Evolutionary conservation across 1,139 yeast species (phyloP), one percentile per base, ranked within the genome.

Genomic region (Entelexis paramagnoliae): DNA sequence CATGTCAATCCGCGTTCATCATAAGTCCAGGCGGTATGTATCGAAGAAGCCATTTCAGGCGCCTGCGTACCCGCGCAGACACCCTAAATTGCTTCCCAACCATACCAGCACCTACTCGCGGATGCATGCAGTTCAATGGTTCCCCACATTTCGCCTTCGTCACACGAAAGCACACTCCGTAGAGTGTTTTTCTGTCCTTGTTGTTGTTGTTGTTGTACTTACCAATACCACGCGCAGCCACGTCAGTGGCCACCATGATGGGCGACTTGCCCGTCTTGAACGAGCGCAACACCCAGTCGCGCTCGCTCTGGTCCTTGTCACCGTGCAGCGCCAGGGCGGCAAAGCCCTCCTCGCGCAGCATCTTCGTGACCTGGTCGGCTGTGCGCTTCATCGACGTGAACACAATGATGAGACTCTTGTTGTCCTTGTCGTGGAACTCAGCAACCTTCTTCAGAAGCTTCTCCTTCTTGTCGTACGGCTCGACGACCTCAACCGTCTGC

Each of bases 261-360:
- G 96, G 96, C 53, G 94, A 81, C 68, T 82, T 83, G 62, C 97
- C 97, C 56, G 80, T 68, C 77, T 83, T 85, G 76, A 91, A 91
- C 72, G 91, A 96, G 62, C 75, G 77, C 71, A 91, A 76, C 62
- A 91, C 98, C 97, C 97, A 91, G 72, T 91, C 98, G 77, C 98
- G 89, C 73, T 91, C 98, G 67, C 81, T 79, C 75, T 91, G 98
- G 64, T 84, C 88, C 72, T 91, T 91, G 72, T 93, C 99, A 75
- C 99, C 99, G 69, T 91, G 98, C 66, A 91, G 88, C 65, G 98
- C 96, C 69, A 91, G 78, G 51, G 98, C 98, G 60, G 96, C 96
- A 95, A 96, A 91, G 58, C 98, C 98, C 65, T 91, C 97, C 62
- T 83, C 82, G 74, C 98, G 85, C 66, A 93, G 80, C 68, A 80